Conservation (phyloP, 768 basidiomycete species). For the Amanita pseudoporphyria region DNA sequence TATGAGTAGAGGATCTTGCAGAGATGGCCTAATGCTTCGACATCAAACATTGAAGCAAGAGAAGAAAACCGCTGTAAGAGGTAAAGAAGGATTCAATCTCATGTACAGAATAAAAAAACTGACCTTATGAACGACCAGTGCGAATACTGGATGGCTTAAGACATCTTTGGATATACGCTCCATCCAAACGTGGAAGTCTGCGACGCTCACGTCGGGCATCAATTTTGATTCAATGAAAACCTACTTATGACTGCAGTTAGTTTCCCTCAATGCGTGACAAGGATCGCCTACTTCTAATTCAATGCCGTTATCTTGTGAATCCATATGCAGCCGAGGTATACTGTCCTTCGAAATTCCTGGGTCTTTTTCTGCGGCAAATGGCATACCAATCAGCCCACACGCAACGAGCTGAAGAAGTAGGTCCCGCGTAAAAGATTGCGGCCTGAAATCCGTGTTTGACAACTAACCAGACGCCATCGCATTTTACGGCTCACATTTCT, state of each 20-base stretch:
- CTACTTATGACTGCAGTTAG: slow-evolving; percentile 8
- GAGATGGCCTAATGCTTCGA: slow-evolving; percentile 62
- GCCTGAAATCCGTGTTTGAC: slow-evolving; percentile 8
- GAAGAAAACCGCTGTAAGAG: slow-evolving; percentile 45
- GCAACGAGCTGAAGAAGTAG: slow-evolving; percentile 47
- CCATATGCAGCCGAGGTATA: slow-evolving; percentile 39
- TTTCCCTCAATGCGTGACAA: not conserved
- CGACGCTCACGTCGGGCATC: slow-evolving; percentile 33
- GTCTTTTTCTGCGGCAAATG: slow-evolving; percentile 42
- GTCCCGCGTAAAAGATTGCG: slow-evolving; percentile 32
- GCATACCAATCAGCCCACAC: slow-evolving; percentile 43
- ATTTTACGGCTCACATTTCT: not conserved
- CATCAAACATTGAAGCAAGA: slow-evolving; percentile 43
- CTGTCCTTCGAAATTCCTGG: slow-evolving; percentile 39
- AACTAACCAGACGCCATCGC: not conserved
- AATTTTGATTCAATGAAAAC: slow-evolving; percentile 50
- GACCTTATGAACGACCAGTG: slow-evolving; percentile 49
- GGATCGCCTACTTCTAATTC: slow-evolving; percentile 43
- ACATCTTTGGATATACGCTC: slow-evolving; percentile 46
- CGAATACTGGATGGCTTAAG: slow-evolving; percentile 47
- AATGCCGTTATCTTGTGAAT: slow-evolving; percentile 50
- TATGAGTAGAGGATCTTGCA: slow-evolving; percentile 55
- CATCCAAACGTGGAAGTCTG: slow-evolving; percentile 29
- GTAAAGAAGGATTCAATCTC: not conserved
- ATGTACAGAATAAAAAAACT: slow-evolving; percentile 12